Percentiles rank a stretch among this genome's conserved stretches.
Conservation (phyloP, 2,329 filamentous ascomycete genomes). For the Colletotrichum euphorbiae region DNA sequence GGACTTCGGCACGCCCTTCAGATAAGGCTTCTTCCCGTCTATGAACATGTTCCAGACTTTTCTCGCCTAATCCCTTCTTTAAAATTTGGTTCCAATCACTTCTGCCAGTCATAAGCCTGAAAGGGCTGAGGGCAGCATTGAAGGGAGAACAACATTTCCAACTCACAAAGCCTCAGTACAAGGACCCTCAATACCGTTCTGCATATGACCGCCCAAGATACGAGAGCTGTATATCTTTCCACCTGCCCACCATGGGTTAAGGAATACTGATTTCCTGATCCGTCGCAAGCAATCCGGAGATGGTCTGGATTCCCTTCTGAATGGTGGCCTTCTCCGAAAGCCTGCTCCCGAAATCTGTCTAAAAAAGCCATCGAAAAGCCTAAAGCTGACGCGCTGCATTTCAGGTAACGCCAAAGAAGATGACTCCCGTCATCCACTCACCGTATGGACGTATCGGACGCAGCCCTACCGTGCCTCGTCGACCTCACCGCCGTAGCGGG, state of each 20-base stretch:
- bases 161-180: no score
- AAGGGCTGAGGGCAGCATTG: no score
- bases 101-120: no score
- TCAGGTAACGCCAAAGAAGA: slow-evolving; percentile 3
- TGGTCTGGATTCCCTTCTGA: not conserved
- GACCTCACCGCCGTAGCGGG: not conserved
- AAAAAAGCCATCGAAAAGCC: not conserved
- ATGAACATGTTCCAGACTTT: not conserved
- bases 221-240: not conserved
- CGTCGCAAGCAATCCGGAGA: not conserved
- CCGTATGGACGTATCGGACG: not conserved
- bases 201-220: not conserved
- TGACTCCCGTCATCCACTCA: not conserved
- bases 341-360: not conserved
- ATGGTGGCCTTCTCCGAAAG: not conserved
- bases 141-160: no score
- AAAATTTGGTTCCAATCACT: no score
- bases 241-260: not conserved
- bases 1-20: not conserved
- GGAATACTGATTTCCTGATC: not conserved
- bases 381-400: slow-evolving; percentile 12
- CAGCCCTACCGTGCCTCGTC: not conserved
- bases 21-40: not conserved
- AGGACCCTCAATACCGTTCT: not conserved
- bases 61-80: no score